A percentile compares a stretch with the other conserved stretches of the same genome.
Conservation (phyloP, 2,329 filamentous ascomycete species). For the Exophiala viscosa region DNA sequence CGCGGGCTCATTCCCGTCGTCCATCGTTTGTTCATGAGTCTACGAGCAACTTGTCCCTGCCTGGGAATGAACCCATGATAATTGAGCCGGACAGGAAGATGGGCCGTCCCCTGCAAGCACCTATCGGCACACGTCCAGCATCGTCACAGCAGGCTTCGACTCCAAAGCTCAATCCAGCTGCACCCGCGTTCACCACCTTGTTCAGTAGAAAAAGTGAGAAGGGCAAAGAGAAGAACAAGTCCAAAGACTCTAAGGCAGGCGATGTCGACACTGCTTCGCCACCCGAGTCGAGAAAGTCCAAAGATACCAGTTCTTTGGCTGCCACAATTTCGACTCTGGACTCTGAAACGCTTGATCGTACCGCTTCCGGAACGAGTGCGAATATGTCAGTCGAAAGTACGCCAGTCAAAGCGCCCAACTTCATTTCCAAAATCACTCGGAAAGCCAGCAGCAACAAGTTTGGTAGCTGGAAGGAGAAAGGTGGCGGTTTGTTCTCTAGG, state of each 20-base stretch:
- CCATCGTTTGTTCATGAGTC: constrained; percentile 76
- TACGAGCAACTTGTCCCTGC: constrained; percentile 57
- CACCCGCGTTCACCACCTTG: constrained; percentile 77
- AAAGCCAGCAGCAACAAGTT: constrained; percentile 52
- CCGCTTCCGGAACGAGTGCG: constrained; percentile 39
- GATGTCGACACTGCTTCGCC: constrained; percentile 40
- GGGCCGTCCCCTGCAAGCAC: constrained; percentile 54
- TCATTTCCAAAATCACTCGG: constrained; percentile 51
- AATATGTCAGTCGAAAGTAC: constrained; percentile 25
- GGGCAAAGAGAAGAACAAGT: constrained; percentile 38
- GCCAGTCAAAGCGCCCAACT: constrained; percentile 41
- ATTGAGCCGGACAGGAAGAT: constrained; percentile 39
- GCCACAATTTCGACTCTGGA: constrained; percentile 40
- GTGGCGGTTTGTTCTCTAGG: constrained; percentile 43
- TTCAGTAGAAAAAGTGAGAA: constrained; percentile 55
- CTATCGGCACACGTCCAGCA: constrained; percentile 75
- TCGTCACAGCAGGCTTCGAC: constrained; percentile 51
- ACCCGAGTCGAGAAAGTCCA: constrained; percentile 43
- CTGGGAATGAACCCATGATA: constrained; percentile 45
- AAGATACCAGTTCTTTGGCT: constrained; percentile 43
- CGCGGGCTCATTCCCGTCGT: constrained; percentile 71
- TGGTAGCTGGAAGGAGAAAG: constrained; percentile 49
- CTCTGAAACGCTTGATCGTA: constrained; percentile 48
- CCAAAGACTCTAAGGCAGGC: constrained; percentile 33
- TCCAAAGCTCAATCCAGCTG: constrained; percentile 75